phyloP scores from a whole-genome alignment of 2,329 filamentous ascomycete genomes.

The Nemania sp. region DNA sequence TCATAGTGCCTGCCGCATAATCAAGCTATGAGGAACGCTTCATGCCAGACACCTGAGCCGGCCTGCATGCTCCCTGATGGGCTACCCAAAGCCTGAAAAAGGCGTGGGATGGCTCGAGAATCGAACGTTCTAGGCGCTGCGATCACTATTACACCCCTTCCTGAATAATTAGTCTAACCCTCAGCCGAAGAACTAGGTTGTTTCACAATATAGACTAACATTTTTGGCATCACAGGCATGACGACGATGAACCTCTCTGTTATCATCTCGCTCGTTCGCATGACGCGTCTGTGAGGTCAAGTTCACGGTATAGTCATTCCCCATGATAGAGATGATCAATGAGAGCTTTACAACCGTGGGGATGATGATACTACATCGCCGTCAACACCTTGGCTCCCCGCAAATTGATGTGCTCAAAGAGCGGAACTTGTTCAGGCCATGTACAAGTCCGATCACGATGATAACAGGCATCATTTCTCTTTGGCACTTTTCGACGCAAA shows the following conservation, averaged over 20 bases:
- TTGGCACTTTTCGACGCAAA: constrained; percentile 34
- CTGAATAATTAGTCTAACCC: neutral
- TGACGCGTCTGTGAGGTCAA: constrained; percentile 10
- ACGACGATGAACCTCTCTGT: constrained; percentile 19
- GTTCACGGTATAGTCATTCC: constrained; percentile 17
- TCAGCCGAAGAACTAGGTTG: neutral
- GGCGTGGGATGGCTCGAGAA: constrained; percentile 5
- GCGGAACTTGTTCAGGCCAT: neutral
- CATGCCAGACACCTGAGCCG: neutral
- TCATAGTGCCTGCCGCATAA: neutral
- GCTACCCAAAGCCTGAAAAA: neutral
- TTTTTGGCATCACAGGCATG: constrained; percentile 9
- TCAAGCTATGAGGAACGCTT: neutral
- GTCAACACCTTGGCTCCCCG: constrained; percentile 3
- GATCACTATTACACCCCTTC: neutral
- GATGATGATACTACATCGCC: constrained; percentile 12
- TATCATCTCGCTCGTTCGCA: constrained; percentile 20
- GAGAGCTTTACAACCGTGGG: constrained; percentile 12
- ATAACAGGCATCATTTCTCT: constrained; percentile 36
- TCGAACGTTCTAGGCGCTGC: neutral
- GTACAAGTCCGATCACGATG: constrained; percentile 40
- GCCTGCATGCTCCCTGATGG: constrained; percentile 4
- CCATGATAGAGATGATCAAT: constrained; percentile 8
- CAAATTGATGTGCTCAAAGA: constrained; percentile 10
- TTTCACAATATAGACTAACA: neutral